These are phyloP conservation scores for Verticillium alfalfae DNA, from an alignment of 2,329 filamentous ascomycete species.

Conservation along the genomic window DNA sequence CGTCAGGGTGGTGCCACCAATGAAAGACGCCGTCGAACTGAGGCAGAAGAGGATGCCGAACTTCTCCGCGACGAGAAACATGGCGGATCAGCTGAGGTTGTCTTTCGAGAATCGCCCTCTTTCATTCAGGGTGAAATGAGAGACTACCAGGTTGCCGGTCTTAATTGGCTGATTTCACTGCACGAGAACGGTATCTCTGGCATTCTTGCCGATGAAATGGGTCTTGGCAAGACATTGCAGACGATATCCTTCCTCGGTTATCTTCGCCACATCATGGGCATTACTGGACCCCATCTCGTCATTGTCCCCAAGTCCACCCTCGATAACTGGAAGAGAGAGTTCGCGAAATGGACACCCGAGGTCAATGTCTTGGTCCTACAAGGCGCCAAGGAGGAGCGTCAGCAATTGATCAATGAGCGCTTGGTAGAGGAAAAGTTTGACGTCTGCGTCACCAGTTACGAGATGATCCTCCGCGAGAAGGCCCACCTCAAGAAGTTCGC, in stretches of 20 bases:
- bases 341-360: constrained; percentile 89
- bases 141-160: constrained; percentile 90
- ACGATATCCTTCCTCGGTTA: constrained; percentile 97
- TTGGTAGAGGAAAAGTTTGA: constrained; percentile 95
- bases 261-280: constrained; percentile 82
- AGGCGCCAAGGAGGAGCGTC: constrained; percentile 89
- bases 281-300: constrained; percentile 84
- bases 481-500: constrained; percentile 93
- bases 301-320: constrained; percentile 94
- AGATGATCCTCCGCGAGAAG: constrained; percentile 97
- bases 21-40: constrained; percentile 78
- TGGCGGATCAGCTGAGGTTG: constrained; percentile 77
- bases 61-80: constrained; percentile 80
- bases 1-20: constrained; percentile 80
- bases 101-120: constrained; percentile 90
- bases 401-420: constrained; percentile 80
- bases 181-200: constrained; percentile 99
- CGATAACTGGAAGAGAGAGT: constrained; percentile 98
- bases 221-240: constrained; percentile 93
- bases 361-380: constrained; percentile 92
- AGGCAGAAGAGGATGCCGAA: constrained; percentile 97
- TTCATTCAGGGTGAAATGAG: constrained; percentile 88
- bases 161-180: constrained; percentile 96
- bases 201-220: constrained; percentile 98
- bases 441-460: constrained; percentile 96